Base-by-base conservation (phyloP, 768 basidiomycete genomes). In the Leccinum truebloodii region DNA sequence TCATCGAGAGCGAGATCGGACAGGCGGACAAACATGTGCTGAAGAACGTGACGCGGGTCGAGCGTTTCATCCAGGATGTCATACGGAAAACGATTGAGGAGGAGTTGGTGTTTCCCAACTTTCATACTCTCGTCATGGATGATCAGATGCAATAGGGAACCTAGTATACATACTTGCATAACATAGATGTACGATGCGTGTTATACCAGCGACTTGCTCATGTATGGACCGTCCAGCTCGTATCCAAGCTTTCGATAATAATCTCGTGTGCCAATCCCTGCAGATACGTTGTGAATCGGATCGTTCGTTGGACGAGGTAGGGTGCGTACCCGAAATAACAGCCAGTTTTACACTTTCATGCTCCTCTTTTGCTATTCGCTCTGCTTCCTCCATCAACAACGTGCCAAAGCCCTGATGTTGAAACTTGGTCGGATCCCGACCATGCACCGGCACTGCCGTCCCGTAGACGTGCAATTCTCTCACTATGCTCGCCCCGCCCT, bases 351-450 rank as follows among this genome's bases (percentile, higher is more conserved):
- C 80, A 73, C 94, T 98, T 20, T 92, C 96, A 68, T 99, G 97
- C 72, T 99, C 97, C 69, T 98, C 96, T 65, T 89, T 80, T 26
- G 97, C 95, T 79, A 99, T 98, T 68, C 96, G 84, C 75, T 98
- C 97, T 9, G 97, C 97, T 77, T 99, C 97, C 72, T 99, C 97
- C 97, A 99, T 99, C 63, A 99, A 77, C 63, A 98, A 74, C 32
- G 95, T 97, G 13, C 97, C 97, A 73, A 98, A 98, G 8, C 97
- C 97, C 85, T 95, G 67, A 76, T 97, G 95, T 71, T 97, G 95
- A 81, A 98, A 98, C 76, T 96, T 97, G 35, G 95, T 98, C 20
- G 97, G 97, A 76, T 99, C 95, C 53, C 97, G 83, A 57, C 93
- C 94, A 73, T 98, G 96, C 37, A 99, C 94, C 6, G 95, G 94